phyloP scores from a whole-genome alignment of 768 basidiomycete species.

The Kwoniella sp. region DNA sequence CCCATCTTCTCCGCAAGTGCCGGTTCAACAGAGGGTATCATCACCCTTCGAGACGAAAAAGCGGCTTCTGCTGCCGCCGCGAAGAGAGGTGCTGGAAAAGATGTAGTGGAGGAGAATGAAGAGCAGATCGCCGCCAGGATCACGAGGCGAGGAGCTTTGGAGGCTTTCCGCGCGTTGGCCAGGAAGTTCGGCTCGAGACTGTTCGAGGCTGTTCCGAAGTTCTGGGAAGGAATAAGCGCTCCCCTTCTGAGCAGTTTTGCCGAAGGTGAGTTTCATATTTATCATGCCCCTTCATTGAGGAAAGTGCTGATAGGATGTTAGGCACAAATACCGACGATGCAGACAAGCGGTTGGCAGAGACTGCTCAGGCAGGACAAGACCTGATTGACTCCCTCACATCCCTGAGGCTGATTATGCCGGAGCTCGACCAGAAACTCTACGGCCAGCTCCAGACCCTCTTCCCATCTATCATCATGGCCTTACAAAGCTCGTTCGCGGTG shows the following conservation, averaged over 20 bases:
- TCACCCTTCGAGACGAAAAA: constrained; percentile 64
- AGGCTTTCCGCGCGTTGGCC: constrained; percentile 79
- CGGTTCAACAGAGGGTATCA: constrained; percentile 63
- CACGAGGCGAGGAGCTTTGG: constrained; percentile 79
- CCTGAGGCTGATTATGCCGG: constrained; percentile 75
- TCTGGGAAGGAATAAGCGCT: constrained; percentile 91
- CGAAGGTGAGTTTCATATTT: neutral
- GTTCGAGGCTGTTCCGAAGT: constrained; percentile 79
- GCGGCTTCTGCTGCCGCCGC: constrained; percentile 31
- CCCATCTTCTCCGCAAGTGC: constrained; percentile 74
- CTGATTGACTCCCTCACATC: constrained; percentile 89
- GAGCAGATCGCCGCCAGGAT: constrained; percentile 69
- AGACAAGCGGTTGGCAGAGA: constrained; percentile 15
- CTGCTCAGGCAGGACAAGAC: constrained; percentile 36
- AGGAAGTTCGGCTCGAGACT: constrained; percentile 71
- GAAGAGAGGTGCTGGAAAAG: constrained; percentile 29
- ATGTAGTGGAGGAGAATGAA: constrained; percentile 55
- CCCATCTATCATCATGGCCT: constrained; percentile 71
- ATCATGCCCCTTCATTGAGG: neutral
- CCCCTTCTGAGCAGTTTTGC: constrained; percentile 62
- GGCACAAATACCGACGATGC: constrained; percentile 8
- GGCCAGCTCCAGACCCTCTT: constrained; percentile 71
- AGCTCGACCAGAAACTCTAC: constrained; percentile 72
- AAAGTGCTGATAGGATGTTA: neutral
- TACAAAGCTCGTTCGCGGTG: constrained; percentile 85